phyloP scores from a whole-genome alignment of 768 basidiomycete species.

The Pleurotus sapidus region DNA sequence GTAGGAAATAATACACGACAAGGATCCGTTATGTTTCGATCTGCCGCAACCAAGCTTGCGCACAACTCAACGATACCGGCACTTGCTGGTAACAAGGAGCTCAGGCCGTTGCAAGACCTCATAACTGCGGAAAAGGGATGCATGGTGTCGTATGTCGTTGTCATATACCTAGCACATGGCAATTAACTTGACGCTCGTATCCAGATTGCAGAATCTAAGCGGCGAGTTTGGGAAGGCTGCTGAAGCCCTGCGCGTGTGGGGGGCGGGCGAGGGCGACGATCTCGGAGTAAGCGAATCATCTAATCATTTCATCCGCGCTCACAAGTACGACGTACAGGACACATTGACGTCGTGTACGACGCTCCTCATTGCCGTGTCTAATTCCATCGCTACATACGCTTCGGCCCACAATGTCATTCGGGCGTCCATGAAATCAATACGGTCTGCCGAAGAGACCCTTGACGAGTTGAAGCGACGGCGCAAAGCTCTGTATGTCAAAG shows the following conservation, averaged over 20 bases:
- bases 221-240: slow-evolving; percentile 65
- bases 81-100: slow-evolving; percentile 68
- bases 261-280: slow-evolving; percentile 79
- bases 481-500: slow-evolving; percentile 60
- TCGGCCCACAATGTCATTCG: slow-evolving; percentile 68
- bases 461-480: slow-evolving; percentile 74
- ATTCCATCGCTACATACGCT: slow-evolving; percentile 68
- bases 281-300: slow-evolving; percentile 51
- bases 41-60: slow-evolving; percentile 78
- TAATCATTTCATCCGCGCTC: background rate
- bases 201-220: slow-evolving; percentile 64
- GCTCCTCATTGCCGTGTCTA: slow-evolving; percentile 64
- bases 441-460: slow-evolving; percentile 80
- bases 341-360: slow-evolving; percentile 67
- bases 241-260: slow-evolving; percentile 73
- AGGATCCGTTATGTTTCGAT: slow-evolving; percentile 60
- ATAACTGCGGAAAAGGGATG: slow-evolving; percentile 88
- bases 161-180: background rate
- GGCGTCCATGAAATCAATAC: slow-evolving; percentile 76
- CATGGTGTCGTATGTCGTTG: slow-evolving; percentile 55
- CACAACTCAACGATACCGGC: slow-evolving; percentile 84
- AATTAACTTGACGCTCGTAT: background rate
- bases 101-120: slow-evolving; percentile 81
- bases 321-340: slow-evolving; percentile 31
- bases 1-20: no score